Base-by-base conservation (phyloP, 345 rosid genomes). In the Dipteronia sinensis region DNA sequence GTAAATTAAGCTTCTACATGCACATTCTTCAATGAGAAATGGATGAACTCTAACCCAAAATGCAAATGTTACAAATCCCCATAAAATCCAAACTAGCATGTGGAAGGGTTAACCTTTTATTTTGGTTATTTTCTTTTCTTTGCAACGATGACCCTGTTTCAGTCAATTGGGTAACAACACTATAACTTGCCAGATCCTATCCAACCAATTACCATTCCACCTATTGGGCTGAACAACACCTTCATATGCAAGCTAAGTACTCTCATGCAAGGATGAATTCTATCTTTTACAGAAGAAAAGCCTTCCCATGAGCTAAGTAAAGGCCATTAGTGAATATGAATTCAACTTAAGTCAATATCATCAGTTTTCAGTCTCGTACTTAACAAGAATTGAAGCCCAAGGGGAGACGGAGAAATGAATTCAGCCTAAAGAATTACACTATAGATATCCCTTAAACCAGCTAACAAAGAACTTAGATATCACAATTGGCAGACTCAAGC, bases 1-100 rank as follows among this genome's bases (percentile, higher is more conserved):
- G 76, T 65, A 74, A 58, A 44, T 63, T 74, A 58, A 66, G 71
- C 25, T 55, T 71, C 40, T 69, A 72, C 11, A 70, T 25, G 25
- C 12, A 44, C 2, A 31, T 61, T 59, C 51, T 70, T 63, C 69
- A 61, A 25, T 10, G 62, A 1, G 8, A n/a, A 74, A 61, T 17
- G 62, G 58, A 74, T 59, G 58, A 27, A 46, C 40, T 29, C 61
- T 53, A 72, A 34, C 19, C 31, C 27, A 46, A 56, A 58, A 62
- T 15, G 34, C 8, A 34, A 72, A 63, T 59, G 46, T 46, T 38
- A n/a, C 31, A 65, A 20, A 72, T 16, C 25, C 25, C 49, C 8
- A 27, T 47, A 1, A 29, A 22, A 29, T 34, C 38, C 38, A 34
- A 29, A 75, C 53, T 66, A 56, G 66, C 31, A 71, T 27, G 67